A percentile compares a stretch with the other conserved stretches of the same genome.
Conservation (phyloP, 441 rosid species). For the Metrosideros polymorpha region DNA sequence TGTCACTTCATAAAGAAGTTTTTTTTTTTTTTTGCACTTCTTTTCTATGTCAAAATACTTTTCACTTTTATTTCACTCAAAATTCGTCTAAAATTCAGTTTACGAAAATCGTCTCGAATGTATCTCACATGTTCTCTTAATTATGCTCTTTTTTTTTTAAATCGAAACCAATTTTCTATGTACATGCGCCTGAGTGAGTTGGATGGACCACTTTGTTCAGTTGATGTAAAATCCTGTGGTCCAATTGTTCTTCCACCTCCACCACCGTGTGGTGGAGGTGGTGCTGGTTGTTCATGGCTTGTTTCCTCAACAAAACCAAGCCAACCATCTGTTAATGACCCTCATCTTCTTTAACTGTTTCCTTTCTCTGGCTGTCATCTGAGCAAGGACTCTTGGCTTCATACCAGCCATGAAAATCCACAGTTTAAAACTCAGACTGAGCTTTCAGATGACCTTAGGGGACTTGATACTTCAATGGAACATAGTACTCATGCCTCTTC, state of each 20-base stretch:
- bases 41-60: too few species aligned
- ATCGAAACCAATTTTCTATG: background rate
- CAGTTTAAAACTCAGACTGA: slow-evolving; percentile 15
- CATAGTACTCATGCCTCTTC: slow-evolving; percentile 10
- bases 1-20: background rate
- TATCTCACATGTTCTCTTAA: background rate
- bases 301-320: slow-evolving; percentile 15
- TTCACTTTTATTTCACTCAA: too few species aligned
- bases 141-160: background rate
- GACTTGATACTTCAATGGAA: slow-evolving; percentile 8
- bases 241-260: background rate
- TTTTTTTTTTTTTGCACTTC: too few species aligned
- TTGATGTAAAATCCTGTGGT: background rate
- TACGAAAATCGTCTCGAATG: too few species aligned
- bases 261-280: background rate
- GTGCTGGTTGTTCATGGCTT: slow-evolving; percentile 17
- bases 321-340: slow-evolving; percentile 6
- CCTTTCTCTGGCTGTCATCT: slow-evolving; percentile 15
- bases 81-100: too few species aligned
- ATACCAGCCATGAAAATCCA: slow-evolving; percentile 6
- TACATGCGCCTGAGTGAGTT: background rate
- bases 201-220: background rate
- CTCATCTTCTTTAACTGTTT: slow-evolving; percentile 6
- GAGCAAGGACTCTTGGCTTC: background rate
- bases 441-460: slow-evolving; percentile 6